phyloP scores from a whole-genome alignment of 164 flowering plant species.

The Dillenia turbinata region DNA sequence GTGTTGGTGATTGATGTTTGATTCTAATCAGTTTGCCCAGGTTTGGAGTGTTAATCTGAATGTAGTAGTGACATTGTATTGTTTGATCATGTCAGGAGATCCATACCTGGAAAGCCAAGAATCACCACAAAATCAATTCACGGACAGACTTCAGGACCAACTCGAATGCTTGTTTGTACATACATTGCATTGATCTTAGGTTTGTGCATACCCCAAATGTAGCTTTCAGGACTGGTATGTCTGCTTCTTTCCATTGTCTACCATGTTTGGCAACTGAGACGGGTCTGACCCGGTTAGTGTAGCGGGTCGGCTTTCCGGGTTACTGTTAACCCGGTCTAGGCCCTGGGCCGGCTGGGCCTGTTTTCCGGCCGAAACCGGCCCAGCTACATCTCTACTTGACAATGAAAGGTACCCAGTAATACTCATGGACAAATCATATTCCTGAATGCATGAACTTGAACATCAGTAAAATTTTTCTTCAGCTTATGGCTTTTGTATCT shows the following conservation, averaged over 20 bases:
- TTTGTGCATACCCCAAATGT: no score
- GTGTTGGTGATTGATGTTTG: slow-evolving; percentile 55
- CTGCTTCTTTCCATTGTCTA: no score
- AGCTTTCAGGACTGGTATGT: no score
- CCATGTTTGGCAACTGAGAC: slow-evolving; percentile 78
- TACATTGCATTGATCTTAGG: no score
- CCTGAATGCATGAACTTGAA: slow-evolving; percentile 31
- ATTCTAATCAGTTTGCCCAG: slow-evolving; percentile 84
- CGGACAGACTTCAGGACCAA: no score
- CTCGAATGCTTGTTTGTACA: no score
- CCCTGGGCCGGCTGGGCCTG: no score
- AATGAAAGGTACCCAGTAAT: slow-evolving; percentile 91
- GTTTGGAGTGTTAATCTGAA: slow-evolving; percentile 70
- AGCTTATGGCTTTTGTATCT: no score
- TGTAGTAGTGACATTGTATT: slow-evolving; percentile 74
- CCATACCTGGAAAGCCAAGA: slow-evolving; percentile 38
- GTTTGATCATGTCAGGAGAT: slow-evolving; percentile 32
- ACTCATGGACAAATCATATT: slow-evolving; percentile 74
- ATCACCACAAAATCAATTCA: background rate
- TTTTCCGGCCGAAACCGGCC: no score
- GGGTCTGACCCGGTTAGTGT: slow-evolving; percentile 56
- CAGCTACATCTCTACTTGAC: slow-evolving; percentile 37
- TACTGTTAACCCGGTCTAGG: no score
- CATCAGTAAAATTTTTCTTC: no score
- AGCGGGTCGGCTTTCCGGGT: no score